Evolutionary conservation across 345 rosid genomes (phyloP).

Genomic region (Linum trigynum): DNA sequence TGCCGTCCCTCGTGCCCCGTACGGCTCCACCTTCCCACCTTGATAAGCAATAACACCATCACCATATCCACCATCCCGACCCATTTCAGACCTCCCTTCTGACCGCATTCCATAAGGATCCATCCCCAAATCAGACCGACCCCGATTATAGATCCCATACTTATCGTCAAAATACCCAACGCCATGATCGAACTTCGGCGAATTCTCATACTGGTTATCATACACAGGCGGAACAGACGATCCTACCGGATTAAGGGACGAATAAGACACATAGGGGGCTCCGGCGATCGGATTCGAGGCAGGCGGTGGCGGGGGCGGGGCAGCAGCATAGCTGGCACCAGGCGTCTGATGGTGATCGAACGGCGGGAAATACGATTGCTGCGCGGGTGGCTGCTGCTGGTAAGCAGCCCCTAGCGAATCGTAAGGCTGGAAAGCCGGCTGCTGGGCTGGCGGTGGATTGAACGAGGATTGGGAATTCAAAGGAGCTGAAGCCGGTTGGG

Average conservation of each 20-base stretch:
- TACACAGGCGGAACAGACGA: constrained; percentile 35
- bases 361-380: constrained; percentile 42
- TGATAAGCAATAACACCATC: constrained; percentile 83
- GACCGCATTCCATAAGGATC: constrained; percentile 57
- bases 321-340: constrained; percentile 18
- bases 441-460: constrained; percentile 25
- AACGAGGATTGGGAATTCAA: constrained; percentile 24
- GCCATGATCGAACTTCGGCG: constrained; percentile 46
- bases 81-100: constrained; percentile 37
- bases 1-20: constrained; percentile 88
- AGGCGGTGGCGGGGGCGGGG: constrained; percentile 27
- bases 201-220: constrained; percentile 41
- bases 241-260: constrained; percentile 32
- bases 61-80: constrained; percentile 48
- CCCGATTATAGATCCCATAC: constrained; percentile 31
- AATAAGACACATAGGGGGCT: constrained; percentile 21
- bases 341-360: constrained; percentile 57
- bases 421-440: constrained; percentile 46
- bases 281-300: constrained; percentile 20
- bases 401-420: constrained; percentile 38
- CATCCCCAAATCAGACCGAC: constrained; percentile 47
- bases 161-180: constrained; percentile 38
- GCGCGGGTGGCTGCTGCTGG: constrained; percentile 45
- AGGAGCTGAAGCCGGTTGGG: constrained; percentile 49
- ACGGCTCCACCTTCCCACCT: constrained; percentile 83